Percentiles rank a stretch among this genome's conserved stretches.
phyloP scores from a whole-genome alignment of 2,329 filamentous ascomycete genomes.

The Scleromitrula shiraiana region DNA sequence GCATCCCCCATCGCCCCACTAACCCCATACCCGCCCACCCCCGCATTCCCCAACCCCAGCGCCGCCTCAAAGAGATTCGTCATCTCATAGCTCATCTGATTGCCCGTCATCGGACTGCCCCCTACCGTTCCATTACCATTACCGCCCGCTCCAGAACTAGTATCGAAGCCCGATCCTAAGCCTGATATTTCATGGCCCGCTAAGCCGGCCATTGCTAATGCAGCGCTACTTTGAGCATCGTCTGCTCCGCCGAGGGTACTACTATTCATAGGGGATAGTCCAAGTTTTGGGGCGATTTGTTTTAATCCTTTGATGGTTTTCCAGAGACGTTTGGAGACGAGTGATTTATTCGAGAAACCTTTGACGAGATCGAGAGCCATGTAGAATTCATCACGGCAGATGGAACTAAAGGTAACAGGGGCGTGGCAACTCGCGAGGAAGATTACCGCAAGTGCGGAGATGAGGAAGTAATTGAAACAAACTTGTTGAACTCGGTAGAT shows the following conservation, averaged over 20 bases:
- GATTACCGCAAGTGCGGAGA: constrained; percentile 65
- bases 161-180: constrained; percentile 13
- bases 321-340: constrained; percentile 67
- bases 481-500: constrained; percentile 65
- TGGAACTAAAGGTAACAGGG: constrained; percentile 59
- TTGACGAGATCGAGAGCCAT: constrained; percentile 68
- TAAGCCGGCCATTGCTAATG: constrained; percentile 48
- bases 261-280: constrained; percentile 28
- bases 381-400: constrained; percentile 70
- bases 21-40: constrained; percentile 10
- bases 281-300: constrained; percentile 62
- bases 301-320: constrained; percentile 58
- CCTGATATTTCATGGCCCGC: constrained; percentile 32
- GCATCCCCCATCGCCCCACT: constrained; percentile 11
- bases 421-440: constrained; percentile 72
- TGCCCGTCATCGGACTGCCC: constrained; percentile 29
- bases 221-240: constrained; percentile 44
- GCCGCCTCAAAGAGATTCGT: constrained; percentile 30
- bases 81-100: constrained; percentile 32
- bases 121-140: too few relatives aligned
- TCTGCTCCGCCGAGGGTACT: constrained; percentile 21
- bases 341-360: constrained; percentile 62
- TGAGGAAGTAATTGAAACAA: constrained; percentile 74
- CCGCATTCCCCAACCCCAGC: constrained; percentile 24
- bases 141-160: constrained; percentile 4